A percentile compares a stretch with the other conserved stretches of the same genome.
Evolutionary conservation across 2,329 filamentous ascomycete genomes (phyloP).

Genomic region (Diaporthe velutina): DNA sequence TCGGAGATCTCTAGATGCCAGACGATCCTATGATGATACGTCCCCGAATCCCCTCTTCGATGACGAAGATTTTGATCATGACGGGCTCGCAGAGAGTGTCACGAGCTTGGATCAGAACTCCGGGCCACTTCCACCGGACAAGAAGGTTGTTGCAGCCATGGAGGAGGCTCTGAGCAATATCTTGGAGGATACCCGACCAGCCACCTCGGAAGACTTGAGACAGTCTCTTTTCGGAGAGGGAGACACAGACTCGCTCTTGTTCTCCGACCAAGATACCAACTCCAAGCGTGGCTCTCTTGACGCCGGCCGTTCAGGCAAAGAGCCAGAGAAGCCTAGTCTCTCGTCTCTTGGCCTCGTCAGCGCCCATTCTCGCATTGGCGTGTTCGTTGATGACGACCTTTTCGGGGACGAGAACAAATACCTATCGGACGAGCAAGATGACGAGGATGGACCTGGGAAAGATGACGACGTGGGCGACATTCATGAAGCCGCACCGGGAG

Average conservation of each 20-base stretch:
- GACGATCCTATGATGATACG: slow-evolving; percentile 69
- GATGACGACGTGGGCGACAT: slow-evolving; percentile 82
- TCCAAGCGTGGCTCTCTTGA: slow-evolving; percentile 64
- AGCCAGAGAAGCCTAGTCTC: slow-evolving; percentile 82
- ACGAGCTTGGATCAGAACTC: slow-evolving; percentile 83
- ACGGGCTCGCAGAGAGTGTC: slow-evolving; percentile 78
- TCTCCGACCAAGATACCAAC: slow-evolving; percentile 67
- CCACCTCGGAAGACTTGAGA: slow-evolving; percentile 74
- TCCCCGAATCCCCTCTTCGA: slow-evolving; percentile 75
- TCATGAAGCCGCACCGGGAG: slow-evolving; percentile 93
- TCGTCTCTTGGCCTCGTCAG: slow-evolving; percentile 93
- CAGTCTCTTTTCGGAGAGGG: slow-evolving; percentile 76
- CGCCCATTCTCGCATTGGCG: slow-evolving; percentile 86
- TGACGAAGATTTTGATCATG: slow-evolving; percentile 82
- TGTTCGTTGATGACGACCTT: slow-evolving; percentile 93
- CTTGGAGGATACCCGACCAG: slow-evolving; percentile 80
- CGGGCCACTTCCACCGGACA: slow-evolving; percentile 75
- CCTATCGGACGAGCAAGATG: slow-evolving; percentile 86
- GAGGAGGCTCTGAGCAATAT: slow-evolving; percentile 93
- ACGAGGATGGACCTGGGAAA: slow-evolving; percentile 69
- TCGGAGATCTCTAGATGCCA: slow-evolving; percentile 32
- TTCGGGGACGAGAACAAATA: slow-evolving; percentile 91
- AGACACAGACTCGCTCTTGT: slow-evolving; percentile 63
- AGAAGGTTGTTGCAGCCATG: slow-evolving; percentile 89
- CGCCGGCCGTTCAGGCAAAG: slow-evolving; percentile 51